phyloP scores from a whole-genome alignment of 805 yeast species.

The Ogataea allantospora region DNA sequence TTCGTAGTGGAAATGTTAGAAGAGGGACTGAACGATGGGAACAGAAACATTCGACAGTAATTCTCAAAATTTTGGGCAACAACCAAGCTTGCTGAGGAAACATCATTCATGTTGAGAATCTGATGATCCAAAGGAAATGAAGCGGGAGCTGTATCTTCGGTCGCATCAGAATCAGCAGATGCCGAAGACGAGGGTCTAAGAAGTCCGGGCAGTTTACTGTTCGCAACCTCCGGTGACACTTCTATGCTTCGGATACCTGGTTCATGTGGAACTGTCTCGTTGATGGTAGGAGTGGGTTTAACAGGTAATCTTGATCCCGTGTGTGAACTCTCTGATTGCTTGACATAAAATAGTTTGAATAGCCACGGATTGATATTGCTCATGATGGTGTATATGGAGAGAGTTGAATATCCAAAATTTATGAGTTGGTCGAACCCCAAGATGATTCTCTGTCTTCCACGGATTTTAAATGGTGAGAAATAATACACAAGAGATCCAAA shows the following conservation, averaged over 20 bases:
- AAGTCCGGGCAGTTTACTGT: conserved; percentile 19
- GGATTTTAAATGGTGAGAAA: conserved; percentile 20
- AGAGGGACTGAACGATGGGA: conserved; percentile 22
- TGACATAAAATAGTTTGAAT: conserved; percentile 14
- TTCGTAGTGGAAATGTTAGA: conserved; percentile 5
- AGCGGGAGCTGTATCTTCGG: conserved; percentile 23
- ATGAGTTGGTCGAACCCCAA: conserved; percentile 29
- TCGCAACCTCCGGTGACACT: conserved; percentile 19
- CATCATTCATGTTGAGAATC: conserved; percentile 31
- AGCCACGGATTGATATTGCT: conserved; percentile 29
- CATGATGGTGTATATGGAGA: conserved; percentile 32
- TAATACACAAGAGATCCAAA: conserved; percentile 23
- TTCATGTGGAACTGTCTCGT: background rate
- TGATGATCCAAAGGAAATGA: conserved; percentile 34
- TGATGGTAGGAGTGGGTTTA: background rate
- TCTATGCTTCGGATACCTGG: conserved; percentile 8
- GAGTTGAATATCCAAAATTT: conserved; percentile 28
- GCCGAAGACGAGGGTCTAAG: conserved; percentile 8
- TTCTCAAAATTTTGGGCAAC: conserved; percentile 41
- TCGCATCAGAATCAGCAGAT: conserved; percentile 6
- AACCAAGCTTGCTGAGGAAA: conserved; percentile 36
- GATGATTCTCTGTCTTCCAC: conserved; percentile 15
- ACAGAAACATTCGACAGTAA: conserved; percentile 34
- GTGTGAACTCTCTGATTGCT: conserved; percentile 2
- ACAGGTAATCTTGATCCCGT: conserved; percentile 4